Evolutionary conservation across 2,329 filamentous ascomycete genomes (phyloP).

Genomic region (Curvularia lunata): DNA sequence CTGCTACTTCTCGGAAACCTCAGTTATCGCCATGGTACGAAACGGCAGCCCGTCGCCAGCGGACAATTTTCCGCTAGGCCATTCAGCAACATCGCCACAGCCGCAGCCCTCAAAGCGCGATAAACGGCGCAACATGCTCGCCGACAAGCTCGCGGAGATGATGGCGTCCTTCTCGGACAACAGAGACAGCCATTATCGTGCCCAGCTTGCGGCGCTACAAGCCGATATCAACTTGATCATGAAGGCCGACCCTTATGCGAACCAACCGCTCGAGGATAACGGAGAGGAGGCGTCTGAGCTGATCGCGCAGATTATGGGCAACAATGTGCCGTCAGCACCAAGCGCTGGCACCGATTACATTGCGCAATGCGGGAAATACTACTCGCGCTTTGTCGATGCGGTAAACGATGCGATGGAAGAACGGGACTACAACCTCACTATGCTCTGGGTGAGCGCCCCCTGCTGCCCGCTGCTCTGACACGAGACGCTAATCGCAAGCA

Average conservation of each 20-base stretch:
- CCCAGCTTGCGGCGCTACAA: constrained; percentile 90
- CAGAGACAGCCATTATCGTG: constrained; percentile 82
- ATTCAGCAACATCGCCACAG: constrained; percentile 53
- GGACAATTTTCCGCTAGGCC: constrained; percentile 46
- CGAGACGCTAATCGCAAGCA: constrained; percentile 21
- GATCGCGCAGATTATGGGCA: constrained; percentile 54
- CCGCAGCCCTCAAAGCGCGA: constrained; percentile 78
- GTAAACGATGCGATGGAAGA: constrained; percentile 88
- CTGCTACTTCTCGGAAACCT: background rate
- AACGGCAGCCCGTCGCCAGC: constrained; percentile 48
- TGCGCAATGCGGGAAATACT: constrained; percentile 75
- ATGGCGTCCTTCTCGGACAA: constrained; percentile 80
- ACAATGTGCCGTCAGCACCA: constrained; percentile 49
- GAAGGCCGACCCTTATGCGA: constrained; percentile 79
- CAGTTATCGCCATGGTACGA: constrained; percentile 43
- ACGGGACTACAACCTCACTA: constrained; percentile 80
- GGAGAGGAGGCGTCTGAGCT: constrained; percentile 71
- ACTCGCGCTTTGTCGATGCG: constrained; percentile 82
- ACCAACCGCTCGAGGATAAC: constrained; percentile 69
- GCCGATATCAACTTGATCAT: constrained; percentile 86
- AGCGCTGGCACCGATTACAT: constrained; percentile 72
- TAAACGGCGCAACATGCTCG: constrained; percentile 82
- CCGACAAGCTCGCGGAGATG: constrained; percentile 78
- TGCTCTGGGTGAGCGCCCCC: constrained; percentile 72
- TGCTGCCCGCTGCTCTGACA: background rate